A percentile compares a stretch with the other conserved stretches of the same genome.
Conservation (phyloP, 2,329 filamentous ascomycete genomes). For the Myrmaecium sp. region DNA sequence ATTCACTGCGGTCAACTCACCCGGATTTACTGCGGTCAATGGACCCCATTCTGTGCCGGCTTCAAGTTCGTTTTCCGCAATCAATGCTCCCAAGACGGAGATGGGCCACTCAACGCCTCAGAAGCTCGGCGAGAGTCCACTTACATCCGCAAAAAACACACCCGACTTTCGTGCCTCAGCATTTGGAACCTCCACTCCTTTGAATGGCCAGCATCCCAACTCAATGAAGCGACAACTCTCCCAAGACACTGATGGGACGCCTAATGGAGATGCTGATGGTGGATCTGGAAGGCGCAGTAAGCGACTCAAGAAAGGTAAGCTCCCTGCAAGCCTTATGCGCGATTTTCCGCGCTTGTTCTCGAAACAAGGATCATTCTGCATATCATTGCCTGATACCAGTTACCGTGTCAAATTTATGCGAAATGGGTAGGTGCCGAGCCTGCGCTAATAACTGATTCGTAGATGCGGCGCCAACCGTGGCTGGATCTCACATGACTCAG, state of each 20-base stretch:
- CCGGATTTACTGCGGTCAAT: constrained; percentile 51
- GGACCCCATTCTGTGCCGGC: constrained; percentile 14
- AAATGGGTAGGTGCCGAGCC: constrained; percentile 9
- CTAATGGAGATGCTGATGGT: constrained; percentile 37
- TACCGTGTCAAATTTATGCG: constrained; percentile 6
- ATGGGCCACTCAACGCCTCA: constrained; percentile 41
- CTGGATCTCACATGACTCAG: constrained; percentile 91
- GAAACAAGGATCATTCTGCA: constrained; percentile 11
- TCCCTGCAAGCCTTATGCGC: constrained; percentile 8
- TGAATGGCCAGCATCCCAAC: constrained; percentile 37
- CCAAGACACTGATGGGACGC: constrained; percentile 36
- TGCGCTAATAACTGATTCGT: constrained; percentile 15
- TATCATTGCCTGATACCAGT: constrained; percentile 10
- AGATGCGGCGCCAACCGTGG: constrained; percentile 58
- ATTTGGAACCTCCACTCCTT: constrained; percentile 25
- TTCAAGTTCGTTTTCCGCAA: constrained; percentile 35
- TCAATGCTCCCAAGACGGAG: constrained; percentile 36
- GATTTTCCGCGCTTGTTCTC: constrained; percentile 9
- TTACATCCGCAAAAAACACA: constrained; percentile 46
- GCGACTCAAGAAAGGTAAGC: constrained; percentile 69
- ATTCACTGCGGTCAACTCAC: constrained; percentile 55
- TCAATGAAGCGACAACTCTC: constrained; percentile 63
- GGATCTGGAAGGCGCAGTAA: constrained; percentile 59
- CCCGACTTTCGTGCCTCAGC: constrained; percentile 43
- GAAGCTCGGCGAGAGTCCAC: constrained; percentile 44